A percentile compares a stretch with the other conserved stretches of the same genome.
These are phyloP conservation scores for Patellifolia procumbens DNA, from an alignment of 179 eudicot species.

Conservation along the genomic window DNA sequence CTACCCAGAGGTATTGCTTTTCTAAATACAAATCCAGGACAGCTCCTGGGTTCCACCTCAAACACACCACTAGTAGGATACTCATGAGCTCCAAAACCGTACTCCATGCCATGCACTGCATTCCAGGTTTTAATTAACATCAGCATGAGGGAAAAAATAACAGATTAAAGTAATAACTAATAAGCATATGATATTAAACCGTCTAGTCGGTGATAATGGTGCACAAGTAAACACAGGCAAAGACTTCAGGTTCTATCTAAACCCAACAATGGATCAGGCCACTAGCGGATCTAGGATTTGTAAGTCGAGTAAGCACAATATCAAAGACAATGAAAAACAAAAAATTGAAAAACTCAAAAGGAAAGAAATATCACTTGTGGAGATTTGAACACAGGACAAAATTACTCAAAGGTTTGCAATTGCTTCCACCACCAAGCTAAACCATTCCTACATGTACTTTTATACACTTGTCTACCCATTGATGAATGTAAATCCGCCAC, in stretches of 20 bases:
- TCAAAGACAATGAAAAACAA: too few species aligned
- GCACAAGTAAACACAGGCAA: not conserved
- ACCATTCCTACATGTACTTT: too few species aligned
- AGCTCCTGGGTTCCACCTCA: conserved; percentile 78
- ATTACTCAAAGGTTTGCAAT: too few species aligned
- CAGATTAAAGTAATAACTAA: not conserved
- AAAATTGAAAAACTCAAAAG: too few species aligned
- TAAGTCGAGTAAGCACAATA: too few species aligned
- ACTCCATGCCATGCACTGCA: conserved; percentile 69
- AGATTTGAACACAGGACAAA: too few species aligned
- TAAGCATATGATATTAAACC: not conserved
- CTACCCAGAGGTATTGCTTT: conserved; percentile 63
- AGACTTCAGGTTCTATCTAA: conserved; percentile 9
- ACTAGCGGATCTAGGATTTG: too few species aligned
- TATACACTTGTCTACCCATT: too few species aligned
- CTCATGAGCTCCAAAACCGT: conserved; percentile 76
- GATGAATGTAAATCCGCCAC: too few species aligned
- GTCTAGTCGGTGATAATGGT: not conserved
- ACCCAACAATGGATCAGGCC: conserved; percentile 11
- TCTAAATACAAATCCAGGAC: conserved; percentile 71
- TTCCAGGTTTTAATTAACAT: conserved; percentile 24
- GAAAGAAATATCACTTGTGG: too few species aligned
- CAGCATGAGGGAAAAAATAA: not conserved
- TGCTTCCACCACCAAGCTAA: too few species aligned
- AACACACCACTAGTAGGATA: conserved; percentile 70